phyloP scores from a whole-genome alignment of 192 early-diverging fungal genomes.

The Coemansia sp. region DNA sequence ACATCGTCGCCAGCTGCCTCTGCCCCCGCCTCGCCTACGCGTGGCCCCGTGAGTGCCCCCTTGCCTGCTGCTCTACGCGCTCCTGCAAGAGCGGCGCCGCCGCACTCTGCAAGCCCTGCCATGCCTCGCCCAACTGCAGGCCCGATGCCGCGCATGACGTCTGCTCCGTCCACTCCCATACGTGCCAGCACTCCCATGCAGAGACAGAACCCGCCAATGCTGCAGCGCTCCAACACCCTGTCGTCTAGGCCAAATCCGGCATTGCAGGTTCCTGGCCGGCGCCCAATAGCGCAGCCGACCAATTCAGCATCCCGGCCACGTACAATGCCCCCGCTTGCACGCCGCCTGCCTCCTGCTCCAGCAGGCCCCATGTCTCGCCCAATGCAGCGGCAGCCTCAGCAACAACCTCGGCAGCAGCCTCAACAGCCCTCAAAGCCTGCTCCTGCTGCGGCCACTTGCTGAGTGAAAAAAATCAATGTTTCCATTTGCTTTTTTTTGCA shows the following conservation, averaged over 20 bases:
- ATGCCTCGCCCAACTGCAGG: background rate
- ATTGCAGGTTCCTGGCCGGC: conserved; percentile 4
- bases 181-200: background rate
- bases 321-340: conserved; percentile 1
- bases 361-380: conserved; percentile 1
- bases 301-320: conserved; percentile 5
- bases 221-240: background rate
- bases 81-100: background rate
- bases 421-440: conserved; percentile 3
- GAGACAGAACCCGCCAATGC: background rate
- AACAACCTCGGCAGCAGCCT: conserved; percentile 9
- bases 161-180: conserved; percentile 10
- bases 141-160: conserved; percentile 9
- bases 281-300: background rate
- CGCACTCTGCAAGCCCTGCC: background rate
- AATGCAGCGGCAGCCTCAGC: conserved; percentile 2
- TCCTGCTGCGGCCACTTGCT: conserved; percentile 14
- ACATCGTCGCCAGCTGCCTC: conserved; percentile 22
- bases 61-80: conserved; percentile 1
- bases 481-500: too few relatives aligned
- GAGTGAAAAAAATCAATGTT: background rate
- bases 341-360: conserved; percentile 5
- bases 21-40: conserved; percentile 12
- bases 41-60: conserved; percentile 7
- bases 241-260: background rate